These are phyloP conservation scores for Pleurozium schreberi DNA, from an alignment of 225 moss, liverwort and hornwort species.

Conservation along the genomic window DNA sequence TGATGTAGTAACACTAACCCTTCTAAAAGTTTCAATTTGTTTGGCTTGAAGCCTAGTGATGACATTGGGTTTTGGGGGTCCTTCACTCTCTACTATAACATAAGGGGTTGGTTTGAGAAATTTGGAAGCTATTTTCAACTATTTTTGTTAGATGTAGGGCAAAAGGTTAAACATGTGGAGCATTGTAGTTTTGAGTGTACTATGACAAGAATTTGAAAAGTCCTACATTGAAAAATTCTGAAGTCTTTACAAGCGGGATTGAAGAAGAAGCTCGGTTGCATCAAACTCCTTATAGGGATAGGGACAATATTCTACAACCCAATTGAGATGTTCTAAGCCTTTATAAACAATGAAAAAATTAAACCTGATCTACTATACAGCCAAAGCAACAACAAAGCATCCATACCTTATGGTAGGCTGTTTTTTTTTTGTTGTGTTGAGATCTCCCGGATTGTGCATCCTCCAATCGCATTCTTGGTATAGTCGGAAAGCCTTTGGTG, in stretches of 20 bases:
- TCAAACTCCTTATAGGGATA: accelerated
- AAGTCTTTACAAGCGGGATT: accelerated
- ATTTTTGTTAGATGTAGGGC: accelerated
- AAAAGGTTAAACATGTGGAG: accelerated
- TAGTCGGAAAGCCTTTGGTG: too few species aligned
- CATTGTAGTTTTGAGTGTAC: accelerated
- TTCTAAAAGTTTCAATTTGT: accelerated
- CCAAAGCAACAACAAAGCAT: neutral
- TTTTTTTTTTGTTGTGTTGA: too few species aligned
- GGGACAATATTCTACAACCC: accelerated
- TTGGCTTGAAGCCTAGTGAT: accelerated
- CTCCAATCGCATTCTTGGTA: too few species aligned
- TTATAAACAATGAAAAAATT: too few species aligned
- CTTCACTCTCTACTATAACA: accelerated
- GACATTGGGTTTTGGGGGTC: accelerated
- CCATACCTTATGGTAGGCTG: too few species aligned
- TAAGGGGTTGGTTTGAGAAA: accelerated
- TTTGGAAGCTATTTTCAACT: neutral
- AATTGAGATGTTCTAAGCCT: neutral
- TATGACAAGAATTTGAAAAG: neutral
- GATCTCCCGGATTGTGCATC: too few species aligned
- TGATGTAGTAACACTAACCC: accelerated
- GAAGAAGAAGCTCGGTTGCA: accelerated
- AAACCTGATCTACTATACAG: neutral
- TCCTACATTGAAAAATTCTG: accelerated